These are phyloP conservation scores for Mortierella sp. DNA, from an alignment of 371 early-diverging fungal species.

Conservation along the genomic window DNA sequence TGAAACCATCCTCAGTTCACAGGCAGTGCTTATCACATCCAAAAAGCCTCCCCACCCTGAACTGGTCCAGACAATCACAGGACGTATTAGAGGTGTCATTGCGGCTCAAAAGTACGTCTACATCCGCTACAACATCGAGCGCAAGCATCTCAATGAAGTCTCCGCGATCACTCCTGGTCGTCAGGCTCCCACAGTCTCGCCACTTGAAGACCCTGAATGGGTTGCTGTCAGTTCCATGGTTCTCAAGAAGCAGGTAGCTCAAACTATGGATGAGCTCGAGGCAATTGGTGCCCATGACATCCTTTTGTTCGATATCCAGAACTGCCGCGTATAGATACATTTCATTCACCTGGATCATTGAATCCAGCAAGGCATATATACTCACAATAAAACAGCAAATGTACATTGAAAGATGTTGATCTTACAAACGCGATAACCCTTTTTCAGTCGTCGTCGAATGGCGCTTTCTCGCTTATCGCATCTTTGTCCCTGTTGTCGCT, in stretches of 20 bases:
- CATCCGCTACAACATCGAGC: slow-evolving; percentile 88
- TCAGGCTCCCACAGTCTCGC: slow-evolving; percentile 89
- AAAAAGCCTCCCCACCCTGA: slow-evolving; percentile 65
- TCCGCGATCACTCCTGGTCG: slow-evolving; percentile 89
- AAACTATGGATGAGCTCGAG: slow-evolving; percentile 90
- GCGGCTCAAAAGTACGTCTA: slow-evolving; percentile 89
- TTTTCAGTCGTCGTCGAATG: slow-evolving; percentile 32
- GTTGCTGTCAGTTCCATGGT: slow-evolving; percentile 94
- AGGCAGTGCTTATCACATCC: slow-evolving; percentile 89
- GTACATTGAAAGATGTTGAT: no score
- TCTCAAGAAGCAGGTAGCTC: slow-evolving; percentile 75
- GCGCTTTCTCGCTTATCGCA: slow-evolving; percentile 28
- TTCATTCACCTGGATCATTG: no score
- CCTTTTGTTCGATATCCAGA: slow-evolving; percentile 82
- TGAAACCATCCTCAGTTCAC: slow-evolving; percentile 80
- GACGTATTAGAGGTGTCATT: slow-evolving; percentile 92
- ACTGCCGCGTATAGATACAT: slow-evolving; percentile 82
- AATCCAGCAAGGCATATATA: no score
- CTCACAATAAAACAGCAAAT: no score
- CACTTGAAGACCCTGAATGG: slow-evolving; percentile 90
- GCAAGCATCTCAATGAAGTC: slow-evolving; percentile 71
- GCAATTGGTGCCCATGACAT: slow-evolving; percentile 95
- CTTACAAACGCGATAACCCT: no score
- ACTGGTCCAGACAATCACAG: slow-evolving; percentile 78
- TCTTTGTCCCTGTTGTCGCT: slow-evolving; percentile 22